phyloP scores from a whole-genome alignment of 192 early-diverging fungal genomes.

The Cladochytrium replicatum region DNA sequence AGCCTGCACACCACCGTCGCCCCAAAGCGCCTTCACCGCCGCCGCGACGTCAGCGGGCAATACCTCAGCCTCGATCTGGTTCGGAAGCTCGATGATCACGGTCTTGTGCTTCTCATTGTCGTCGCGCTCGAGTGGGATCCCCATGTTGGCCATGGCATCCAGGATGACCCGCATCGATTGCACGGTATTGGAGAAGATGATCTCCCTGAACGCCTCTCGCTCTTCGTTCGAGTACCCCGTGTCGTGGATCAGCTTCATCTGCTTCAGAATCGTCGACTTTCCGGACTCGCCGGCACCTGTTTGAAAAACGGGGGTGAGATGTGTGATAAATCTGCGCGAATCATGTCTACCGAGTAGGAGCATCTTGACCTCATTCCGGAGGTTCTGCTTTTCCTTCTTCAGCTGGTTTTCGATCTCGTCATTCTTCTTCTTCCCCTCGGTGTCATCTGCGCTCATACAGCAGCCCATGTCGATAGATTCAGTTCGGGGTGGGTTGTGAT shows the following conservation, averaged over 20 bases:
- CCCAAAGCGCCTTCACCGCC: constrained; percentile 78
- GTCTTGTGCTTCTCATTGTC: constrained; percentile 60
- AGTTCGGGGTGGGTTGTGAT: too few species aligned
- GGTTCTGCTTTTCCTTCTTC: constrained; percentile 63
- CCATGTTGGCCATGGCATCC: constrained; percentile 87
- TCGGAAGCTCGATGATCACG: constrained; percentile 70
- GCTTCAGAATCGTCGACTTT: constrained; percentile 94
- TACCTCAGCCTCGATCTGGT: constrained; percentile 80
- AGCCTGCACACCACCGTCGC: constrained; percentile 71
- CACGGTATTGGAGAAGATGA: constrained; percentile 91
- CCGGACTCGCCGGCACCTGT: constrained; percentile 93
- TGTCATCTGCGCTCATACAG: constrained; percentile 73
- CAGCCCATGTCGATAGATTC: too few species aligned
- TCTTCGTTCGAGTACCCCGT: constrained; percentile 85
- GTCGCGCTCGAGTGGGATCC: constrained; percentile 56
- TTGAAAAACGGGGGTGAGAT: neutral
- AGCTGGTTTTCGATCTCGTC: constrained; percentile 88
- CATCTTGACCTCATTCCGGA: constrained; percentile 95
- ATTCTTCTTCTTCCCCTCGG: constrained; percentile 72
- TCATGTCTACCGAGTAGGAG: constrained; percentile 56
- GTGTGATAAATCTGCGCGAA: too few species aligned
- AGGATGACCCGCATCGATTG: constrained; percentile 93
- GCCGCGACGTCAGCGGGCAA: constrained; percentile 68
- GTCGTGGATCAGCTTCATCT: constrained; percentile 97
- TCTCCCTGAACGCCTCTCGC: constrained; percentile 86